Evolutionary conservation across 202 grass and related monocot species (phyloP), one percentile per base, ranked within the genome.

Genomic region (Sporobolus alterniflorus): DNA sequence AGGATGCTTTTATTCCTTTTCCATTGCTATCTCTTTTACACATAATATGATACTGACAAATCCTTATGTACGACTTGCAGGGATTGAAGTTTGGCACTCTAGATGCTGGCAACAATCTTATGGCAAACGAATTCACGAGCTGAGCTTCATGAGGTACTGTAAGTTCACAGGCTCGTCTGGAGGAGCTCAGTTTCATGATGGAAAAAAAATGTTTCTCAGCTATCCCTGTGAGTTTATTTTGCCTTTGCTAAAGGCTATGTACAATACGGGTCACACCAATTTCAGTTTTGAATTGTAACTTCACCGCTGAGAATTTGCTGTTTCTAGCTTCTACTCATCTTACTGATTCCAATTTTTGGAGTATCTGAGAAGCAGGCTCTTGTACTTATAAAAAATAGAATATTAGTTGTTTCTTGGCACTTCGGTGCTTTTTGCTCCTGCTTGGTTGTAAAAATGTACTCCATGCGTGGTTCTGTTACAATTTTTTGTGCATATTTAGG

Each of bases 11-110:
- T 44, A 44, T 44, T 44, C 2, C 9, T 44, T 44, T 7, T 44
- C 42, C 8, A 11, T 44, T 44, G 42, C 42, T 44, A 9, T 44
- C 12, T 67, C 55, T 43, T 12, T 44, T 16, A 36, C 21, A 32
- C 1, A 24, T 40, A 24, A 9, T 18, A 62, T 61, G 74, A 51
- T 64, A 56, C 46, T 87, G 86, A 90, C 36, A 17, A 46, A n/a
- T 67, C 2, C 28, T 69, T 49, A 21, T 55, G 30, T 49, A 40
- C 34, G 65, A 70, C 24, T 80, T 83, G 42, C 55, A 87, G 89
- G 89, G 89, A 90, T 56, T 90, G 85, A 86, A 60, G 30, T 16
- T 51, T 22, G 15, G 21, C 28, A 46, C 21, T 71, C 5, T 10
- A 83, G 67, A 82, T 55, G 32, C 41, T 74, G 41, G 73, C 62